Percentiles rank a stretch among this genome's conserved stretches.
phyloP scores from a whole-genome alignment of 2,329 filamentous ascomycete species.

The Alternaria viburni region DNA sequence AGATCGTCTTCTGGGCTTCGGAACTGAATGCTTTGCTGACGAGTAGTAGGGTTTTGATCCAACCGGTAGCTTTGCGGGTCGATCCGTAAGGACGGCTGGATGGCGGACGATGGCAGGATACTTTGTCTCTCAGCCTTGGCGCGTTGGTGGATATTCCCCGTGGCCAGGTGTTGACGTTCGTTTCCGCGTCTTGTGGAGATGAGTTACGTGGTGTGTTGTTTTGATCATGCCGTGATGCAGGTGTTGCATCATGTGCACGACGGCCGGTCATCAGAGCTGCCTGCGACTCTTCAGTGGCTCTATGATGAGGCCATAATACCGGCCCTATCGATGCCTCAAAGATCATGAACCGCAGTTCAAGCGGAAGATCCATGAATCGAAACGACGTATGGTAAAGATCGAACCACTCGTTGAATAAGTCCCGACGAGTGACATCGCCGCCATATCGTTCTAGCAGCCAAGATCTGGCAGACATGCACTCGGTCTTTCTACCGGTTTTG shows the following conservation, averaged over 20 bases:
- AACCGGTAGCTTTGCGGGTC: not conserved
- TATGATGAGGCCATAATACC: not conserved
- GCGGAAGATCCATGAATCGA: not conserved
- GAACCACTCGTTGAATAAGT: not conserved
- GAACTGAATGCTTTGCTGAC: not conserved
- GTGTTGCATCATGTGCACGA: not conserved
- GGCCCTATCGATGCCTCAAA: not conserved
- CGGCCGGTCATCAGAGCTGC: too few species aligned
- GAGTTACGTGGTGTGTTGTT: not conserved
- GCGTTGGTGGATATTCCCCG: not conserved
- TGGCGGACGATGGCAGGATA: not conserved
- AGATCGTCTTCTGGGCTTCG: not conserved
- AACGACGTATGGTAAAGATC: not conserved
- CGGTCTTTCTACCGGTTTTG: accelerated
- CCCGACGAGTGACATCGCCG: accelerated
- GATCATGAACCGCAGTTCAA: not conserved
- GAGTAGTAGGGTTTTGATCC: not conserved
- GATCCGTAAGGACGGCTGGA: not conserved
- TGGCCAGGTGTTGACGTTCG: not conserved
- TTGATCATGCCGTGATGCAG: not conserved
- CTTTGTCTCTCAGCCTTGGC: not conserved
- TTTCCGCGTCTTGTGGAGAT: not conserved
- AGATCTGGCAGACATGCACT: not conserved
- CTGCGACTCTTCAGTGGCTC: too few species aligned
- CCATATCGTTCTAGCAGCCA: not conserved